Evolutionary conservation across 305 asterid species (phyloP).

Genomic region (Ilex paraguariensis): DNA sequence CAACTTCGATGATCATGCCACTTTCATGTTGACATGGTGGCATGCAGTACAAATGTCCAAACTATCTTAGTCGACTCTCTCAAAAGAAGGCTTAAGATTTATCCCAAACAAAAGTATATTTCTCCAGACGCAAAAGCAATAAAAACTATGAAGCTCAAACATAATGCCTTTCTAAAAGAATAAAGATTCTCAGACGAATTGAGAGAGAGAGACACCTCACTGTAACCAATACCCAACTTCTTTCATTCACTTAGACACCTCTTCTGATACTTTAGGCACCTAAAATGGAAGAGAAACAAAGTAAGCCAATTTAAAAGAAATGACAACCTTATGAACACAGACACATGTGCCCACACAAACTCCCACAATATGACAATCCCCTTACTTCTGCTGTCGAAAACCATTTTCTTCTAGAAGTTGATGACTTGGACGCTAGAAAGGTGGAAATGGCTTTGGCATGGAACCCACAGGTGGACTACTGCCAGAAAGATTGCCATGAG

Average conservation of each 20-base stretch:
- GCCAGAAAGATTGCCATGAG: conserved; percentile 48
- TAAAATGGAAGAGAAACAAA: conserved; percentile 23
- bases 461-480: conserved; percentile 86
- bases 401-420: conserved; percentile 86
- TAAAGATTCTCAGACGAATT: too few species aligned
- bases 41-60: too few species aligned
- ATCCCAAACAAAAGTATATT: too few species aligned
- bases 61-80: too few species aligned
- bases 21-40: too few species aligned
- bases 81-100: too few species aligned
- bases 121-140: too few species aligned
- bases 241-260: conserved; percentile 50
- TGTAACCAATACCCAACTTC: conserved; percentile 50
- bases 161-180: too few species aligned
- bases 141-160: too few species aligned
- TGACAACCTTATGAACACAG: background rate
- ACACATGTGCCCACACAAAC: too few species aligned
- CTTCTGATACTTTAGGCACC: conserved; percentile 71
- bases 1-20: too few species aligned
- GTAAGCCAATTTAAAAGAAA: conserved; percentile 3
- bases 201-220: conserved; percentile 28
- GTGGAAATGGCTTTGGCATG: conserved; percentile 70
- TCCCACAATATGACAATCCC: conserved; percentile 2
- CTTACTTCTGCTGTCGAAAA: conserved; percentile 85
- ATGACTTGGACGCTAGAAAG: conserved; percentile 88